phyloP scores from a whole-genome alignment of 306 rosid genomes.

The Fagus crenata region DNA sequence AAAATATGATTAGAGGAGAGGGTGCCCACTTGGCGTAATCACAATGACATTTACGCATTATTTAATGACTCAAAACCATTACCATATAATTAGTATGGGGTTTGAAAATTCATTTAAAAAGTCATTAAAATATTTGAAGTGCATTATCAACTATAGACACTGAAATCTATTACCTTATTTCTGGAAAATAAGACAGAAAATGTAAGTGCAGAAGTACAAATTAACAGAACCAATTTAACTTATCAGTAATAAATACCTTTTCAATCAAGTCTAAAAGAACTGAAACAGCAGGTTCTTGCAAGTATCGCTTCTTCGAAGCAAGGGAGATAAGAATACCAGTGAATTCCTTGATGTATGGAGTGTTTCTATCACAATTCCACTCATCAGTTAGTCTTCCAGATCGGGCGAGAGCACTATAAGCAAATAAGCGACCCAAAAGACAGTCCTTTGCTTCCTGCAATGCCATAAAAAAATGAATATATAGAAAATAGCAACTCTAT shows the following conservation, averaged over 20 bases:
- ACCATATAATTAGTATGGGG: background rate
- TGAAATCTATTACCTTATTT: background rate
- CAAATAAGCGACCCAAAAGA: conserved; percentile 85
- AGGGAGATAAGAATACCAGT: conserved; percentile 56
- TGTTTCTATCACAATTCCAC: conserved; percentile 51
- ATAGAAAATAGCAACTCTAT: conserved; percentile 16
- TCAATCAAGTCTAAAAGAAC: conserved; percentile 68
- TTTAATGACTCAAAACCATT: background rate
- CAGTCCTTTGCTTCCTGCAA: conserved; percentile 89
- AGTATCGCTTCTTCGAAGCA: conserved; percentile 78
- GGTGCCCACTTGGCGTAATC: too few relatives aligned
- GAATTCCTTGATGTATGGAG: conserved; percentile 62
- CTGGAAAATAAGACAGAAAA: conserved; percentile 1
- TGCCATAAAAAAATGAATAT: conserved; percentile 23
- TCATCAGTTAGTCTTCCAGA: conserved; percentile 73
- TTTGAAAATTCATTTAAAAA: background rate
- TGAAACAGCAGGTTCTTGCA: conserved; percentile 90
- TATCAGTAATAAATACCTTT: conserved; percentile 49
- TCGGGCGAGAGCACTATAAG: conserved; percentile 84
- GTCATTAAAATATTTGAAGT: background rate
- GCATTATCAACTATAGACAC: conserved; percentile 3
- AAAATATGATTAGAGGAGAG: too few relatives aligned
- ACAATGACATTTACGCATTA: background rate
- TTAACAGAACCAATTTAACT: conserved; percentile 8
- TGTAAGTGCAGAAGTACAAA: background rate